Evolutionary conservation across 139 green algal genomes (phyloP).

Genomic region (Chlorella vulgaris): DNA sequence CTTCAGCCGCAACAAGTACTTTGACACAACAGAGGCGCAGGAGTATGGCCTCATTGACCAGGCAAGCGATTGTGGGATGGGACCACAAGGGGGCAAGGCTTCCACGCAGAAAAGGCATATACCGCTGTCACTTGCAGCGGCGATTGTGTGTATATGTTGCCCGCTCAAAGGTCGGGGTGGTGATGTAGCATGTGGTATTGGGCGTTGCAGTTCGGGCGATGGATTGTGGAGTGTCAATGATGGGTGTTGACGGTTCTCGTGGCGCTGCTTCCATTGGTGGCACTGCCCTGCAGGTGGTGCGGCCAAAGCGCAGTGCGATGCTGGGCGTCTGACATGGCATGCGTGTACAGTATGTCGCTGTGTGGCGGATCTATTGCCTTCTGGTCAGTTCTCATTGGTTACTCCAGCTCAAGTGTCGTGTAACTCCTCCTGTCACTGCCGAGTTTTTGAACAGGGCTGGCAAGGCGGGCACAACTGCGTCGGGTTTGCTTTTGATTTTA

Average conservation of each 20-base stretch:
- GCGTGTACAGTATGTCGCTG: too few relatives aligned
- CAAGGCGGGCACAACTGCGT: too few relatives aligned
- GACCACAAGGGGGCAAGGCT: background rate
- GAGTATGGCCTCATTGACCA: slow-evolving; percentile 83
- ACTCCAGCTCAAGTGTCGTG: background rate
- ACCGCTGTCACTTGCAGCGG: slow-evolving; percentile 21
- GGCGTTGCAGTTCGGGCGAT: too few relatives aligned
- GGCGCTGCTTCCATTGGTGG: background rate
- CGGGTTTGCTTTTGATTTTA: too few relatives aligned
- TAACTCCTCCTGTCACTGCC: too few relatives aligned
- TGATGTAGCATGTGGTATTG: too few relatives aligned
- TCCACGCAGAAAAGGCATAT: background rate
- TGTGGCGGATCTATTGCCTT: too few relatives aligned
- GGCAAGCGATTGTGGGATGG: slow-evolving; percentile 13
- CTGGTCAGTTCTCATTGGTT: background rate
- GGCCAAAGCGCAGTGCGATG: slow-evolving; percentile 31
- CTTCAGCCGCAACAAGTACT: slow-evolving; percentile 74
- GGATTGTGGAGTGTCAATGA: too few relatives aligned
- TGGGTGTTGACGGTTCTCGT: too few relatives aligned
- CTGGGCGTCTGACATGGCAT: slow-evolving; percentile 30
- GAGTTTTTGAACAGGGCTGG: too few relatives aligned
- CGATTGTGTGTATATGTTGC: background rate
- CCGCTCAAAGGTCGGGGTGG: too few relatives aligned
- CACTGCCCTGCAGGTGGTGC: slow-evolving; percentile 24
- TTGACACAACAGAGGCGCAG: slow-evolving; percentile 72